Evolutionary conservation across 768 basidiomycete genomes (phyloP), one percentile per base, ranked within the genome.

Genomic region (Auricularia heimuer): DNA sequence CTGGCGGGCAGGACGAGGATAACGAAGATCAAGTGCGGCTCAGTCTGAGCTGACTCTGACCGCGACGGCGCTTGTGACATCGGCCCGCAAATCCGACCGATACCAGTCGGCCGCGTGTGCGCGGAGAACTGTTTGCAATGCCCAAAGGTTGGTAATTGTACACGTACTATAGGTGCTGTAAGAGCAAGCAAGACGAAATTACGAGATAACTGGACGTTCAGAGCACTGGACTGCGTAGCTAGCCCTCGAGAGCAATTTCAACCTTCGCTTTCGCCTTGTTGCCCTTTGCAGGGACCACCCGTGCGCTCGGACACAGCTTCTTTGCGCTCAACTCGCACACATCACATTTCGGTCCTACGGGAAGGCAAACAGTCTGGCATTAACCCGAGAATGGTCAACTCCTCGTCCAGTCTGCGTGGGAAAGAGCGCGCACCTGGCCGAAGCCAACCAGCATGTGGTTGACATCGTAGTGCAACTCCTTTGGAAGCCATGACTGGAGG

Each of bases 371-470:
- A 0, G 81, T 83, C 89, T 91, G 66, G 56, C 16, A 54, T 39
- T 12, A 29, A 29, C 29, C 29, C 29, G 29, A 29, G 6, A 18
- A 64, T 12, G 12, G 63, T 39, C 54, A 37, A 21, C 21, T 65
- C 56, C 1, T 24, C 29, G 37, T 29, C 39, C 6, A 44, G 51
- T 1, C 4, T 10, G 11, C 47, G 44, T 14, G 39, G 4, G 54
- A 7, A 37, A 60, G 16, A 42, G 56, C 12, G 62, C 75, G 35
- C 67, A 89, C 90, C 82, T 93, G 91, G 39, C 91, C 92, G 66
- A 94, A 93, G 0, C 91, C 90, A 3, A 93, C 92, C 0, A 94
- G 80, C 73, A 90, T 70, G 65, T 86, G 86, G 71, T 93, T 93
- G 65, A 94, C 92, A 33, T 92, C 86, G 1, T 76, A 78, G 66